phyloP scores from a whole-genome alignment of 805 yeast species.

The Metschnikowia lachancei region DNA sequence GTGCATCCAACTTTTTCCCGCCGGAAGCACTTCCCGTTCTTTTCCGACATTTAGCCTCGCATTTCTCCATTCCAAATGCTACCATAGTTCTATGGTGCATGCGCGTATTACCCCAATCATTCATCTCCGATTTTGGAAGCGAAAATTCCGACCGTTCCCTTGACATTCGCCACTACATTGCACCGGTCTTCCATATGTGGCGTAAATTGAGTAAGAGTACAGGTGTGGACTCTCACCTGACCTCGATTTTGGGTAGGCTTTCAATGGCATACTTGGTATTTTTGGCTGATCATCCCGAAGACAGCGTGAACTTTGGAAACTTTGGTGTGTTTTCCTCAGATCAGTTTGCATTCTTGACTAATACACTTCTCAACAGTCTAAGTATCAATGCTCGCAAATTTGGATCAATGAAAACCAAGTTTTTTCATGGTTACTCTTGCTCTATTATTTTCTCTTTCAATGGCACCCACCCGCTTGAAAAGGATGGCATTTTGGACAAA shows the following conservation, averaged over 20 bases:
- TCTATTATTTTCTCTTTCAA: slow-evolving; percentile 60
- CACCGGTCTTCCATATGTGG: slow-evolving; percentile 75
- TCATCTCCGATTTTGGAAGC: slow-evolving; percentile 22
- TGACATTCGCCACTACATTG: slow-evolving; percentile 55
- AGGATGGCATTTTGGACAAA: slow-evolving; percentile 49
- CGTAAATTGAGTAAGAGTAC: slow-evolving; percentile 46
- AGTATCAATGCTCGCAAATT: slow-evolving; percentile 49
- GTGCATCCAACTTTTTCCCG: slow-evolving; percentile 55
- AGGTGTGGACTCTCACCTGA: slow-evolving; percentile 59
- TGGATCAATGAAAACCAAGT: slow-evolving; percentile 41
- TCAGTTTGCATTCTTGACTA: slow-evolving; percentile 61
- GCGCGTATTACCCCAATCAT: slow-evolving; percentile 50
- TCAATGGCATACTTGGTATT: slow-evolving; percentile 47
- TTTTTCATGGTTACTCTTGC: slow-evolving; percentile 43
- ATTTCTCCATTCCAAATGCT: slow-evolving; percentile 54
- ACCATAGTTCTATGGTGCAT: slow-evolving; percentile 51
- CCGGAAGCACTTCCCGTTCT: slow-evolving; percentile 47
- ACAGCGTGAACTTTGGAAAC: slow-evolving; percentile 33
- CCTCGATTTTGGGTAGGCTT: slow-evolving; percentile 62
- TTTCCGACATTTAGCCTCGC: slow-evolving; percentile 49
- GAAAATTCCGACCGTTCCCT: slow-evolving; percentile 27
- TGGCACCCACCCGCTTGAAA: slow-evolving; percentile 42
- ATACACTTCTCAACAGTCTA: slow-evolving; percentile 46
- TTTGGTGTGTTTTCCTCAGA: slow-evolving; percentile 63
- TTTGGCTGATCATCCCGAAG: slow-evolving; percentile 22